Evolutionary conservation across 352 stramenopile species (phyloP).

Genomic region (Aphanomyces cochlioides): DNA sequence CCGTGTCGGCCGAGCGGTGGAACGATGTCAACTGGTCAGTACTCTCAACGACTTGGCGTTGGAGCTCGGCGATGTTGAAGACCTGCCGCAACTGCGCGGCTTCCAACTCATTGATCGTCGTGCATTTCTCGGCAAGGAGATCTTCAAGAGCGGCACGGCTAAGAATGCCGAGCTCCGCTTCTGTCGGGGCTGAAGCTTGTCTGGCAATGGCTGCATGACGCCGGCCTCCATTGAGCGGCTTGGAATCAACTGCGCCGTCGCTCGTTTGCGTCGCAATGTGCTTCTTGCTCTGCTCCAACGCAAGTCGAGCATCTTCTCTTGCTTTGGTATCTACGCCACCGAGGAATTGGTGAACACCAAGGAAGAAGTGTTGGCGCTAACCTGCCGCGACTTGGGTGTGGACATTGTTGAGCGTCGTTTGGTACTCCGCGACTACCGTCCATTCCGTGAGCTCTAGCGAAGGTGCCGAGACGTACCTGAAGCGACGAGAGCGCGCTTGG

Average conservation of each 20-base stretch:
- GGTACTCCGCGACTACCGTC: background rate
- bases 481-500: background rate
- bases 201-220: no score
- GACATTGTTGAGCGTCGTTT: conserved; percentile 12
- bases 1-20: background rate
- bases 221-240: no score
- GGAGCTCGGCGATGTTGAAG: background rate
- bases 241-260: no score
- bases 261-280: background rate
- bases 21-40: background rate
- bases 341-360: background rate
- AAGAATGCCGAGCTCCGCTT: background rate
- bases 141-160: conserved; percentile 13
- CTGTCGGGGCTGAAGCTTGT: background rate
- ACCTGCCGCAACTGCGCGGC: background rate
- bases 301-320: background rate
- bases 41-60: background rate
- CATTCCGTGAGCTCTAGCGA: background rate
- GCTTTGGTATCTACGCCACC: conserved; percentile 1
- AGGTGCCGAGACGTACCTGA: background rate
- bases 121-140: background rate
- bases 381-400: conserved; percentile 1
- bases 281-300: background rate
- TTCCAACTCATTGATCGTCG: conserved; percentile 8
- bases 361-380: background rate